phyloP scores from a whole-genome alignment of 352 stramenopile genomes.

The Albugo candida region DNA sequence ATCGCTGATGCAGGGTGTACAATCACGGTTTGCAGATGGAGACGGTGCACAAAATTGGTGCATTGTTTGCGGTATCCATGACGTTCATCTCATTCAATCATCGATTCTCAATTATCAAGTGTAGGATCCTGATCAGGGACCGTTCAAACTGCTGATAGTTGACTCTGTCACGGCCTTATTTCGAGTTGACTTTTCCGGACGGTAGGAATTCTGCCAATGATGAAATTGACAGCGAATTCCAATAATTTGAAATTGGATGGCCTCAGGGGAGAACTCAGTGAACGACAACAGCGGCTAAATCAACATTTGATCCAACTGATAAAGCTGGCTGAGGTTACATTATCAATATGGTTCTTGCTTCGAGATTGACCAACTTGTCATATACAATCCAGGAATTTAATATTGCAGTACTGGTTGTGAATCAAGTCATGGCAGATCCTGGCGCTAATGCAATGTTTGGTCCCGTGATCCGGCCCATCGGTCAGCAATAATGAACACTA shows the following conservation, averaged over 20 bases:
- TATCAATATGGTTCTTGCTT: neutral
- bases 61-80: conserved; percentile 38
- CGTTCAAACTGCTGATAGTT: conserved; percentile 75
- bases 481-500: conserved; percentile 18
- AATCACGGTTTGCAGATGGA: conserved; percentile 80
- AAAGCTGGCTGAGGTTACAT: conserved; percentile 41
- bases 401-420: conserved; percentile 82
- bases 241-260: neutral
- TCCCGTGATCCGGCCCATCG: conserved; percentile 65
- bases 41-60: conserved; percentile 51
- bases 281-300: conserved; percentile 81
- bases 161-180: conserved; percentile 84
- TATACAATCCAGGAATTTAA: conserved; percentile 76
- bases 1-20: conserved; percentile 28
- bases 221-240: neutral
- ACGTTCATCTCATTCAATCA: conserved; percentile 1
- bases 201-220: conserved; percentile 10
- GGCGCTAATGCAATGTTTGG: conserved; percentile 70
- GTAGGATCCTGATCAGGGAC: conserved; percentile 43
- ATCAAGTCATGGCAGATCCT: conserved; percentile 83
- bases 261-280: conserved; percentile 25
- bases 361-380: neutral
- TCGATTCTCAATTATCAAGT: conserved; percentile 7
- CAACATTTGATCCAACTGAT: conserved; percentile 75
- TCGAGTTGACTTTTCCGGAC: conserved; percentile 72